Evolutionary conservation across 2,329 filamentous ascomycete species (phyloP).

Genomic region (Penicillium brasilianum): DNA sequence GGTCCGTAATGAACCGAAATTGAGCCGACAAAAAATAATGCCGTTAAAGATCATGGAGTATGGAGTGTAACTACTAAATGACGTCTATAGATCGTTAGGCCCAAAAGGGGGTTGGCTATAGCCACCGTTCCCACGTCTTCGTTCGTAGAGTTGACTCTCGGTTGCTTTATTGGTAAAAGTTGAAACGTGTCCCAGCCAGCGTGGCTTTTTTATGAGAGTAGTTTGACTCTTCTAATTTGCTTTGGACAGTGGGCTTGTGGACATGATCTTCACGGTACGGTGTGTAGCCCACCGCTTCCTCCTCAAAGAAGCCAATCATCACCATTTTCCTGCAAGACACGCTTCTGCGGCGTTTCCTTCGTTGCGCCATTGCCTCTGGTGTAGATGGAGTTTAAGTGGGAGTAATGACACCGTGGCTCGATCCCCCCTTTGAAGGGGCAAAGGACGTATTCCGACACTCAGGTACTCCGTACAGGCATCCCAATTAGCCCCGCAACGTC

Average conservation of each 20-base stretch:
- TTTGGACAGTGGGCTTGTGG: slow-evolving; percentile 4
- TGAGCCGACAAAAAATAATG: not conserved
- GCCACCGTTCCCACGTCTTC: not conserved
- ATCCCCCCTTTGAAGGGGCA: slow-evolving; percentile 14
- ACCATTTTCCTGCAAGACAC: not conserved
- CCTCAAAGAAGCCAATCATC: not conserved
- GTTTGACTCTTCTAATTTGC: not conserved
- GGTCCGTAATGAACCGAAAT: not conserved
- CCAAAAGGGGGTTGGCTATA: slow-evolving; percentile 6
- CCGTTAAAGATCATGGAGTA: not conserved
- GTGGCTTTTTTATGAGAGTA: slow-evolving; percentile 16
- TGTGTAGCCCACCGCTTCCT: slow-evolving; percentile 10
- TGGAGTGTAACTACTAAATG: not conserved
- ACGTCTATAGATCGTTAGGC: not conserved
- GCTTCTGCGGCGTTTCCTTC: slow-evolving; percentile 2
- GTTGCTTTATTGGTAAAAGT: not conserved
- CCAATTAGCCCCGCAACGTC: slow-evolving; percentile 20
- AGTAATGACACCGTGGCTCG: slow-evolving; percentile 10
- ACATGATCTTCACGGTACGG: slow-evolving; percentile 22
- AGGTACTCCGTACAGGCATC: not conserved
- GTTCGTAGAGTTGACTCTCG: not conserved
- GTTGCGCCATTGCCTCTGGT: not conserved
- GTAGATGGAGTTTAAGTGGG: not conserved
- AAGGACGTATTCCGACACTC: slow-evolving; percentile 7
- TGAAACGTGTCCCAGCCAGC: slow-evolving; percentile 19